These are phyloP conservation scores for Cystofilobasidium capitatum DNA, from an alignment of 768 basidiomycete genomes.

Conservation along the genomic window DNA sequence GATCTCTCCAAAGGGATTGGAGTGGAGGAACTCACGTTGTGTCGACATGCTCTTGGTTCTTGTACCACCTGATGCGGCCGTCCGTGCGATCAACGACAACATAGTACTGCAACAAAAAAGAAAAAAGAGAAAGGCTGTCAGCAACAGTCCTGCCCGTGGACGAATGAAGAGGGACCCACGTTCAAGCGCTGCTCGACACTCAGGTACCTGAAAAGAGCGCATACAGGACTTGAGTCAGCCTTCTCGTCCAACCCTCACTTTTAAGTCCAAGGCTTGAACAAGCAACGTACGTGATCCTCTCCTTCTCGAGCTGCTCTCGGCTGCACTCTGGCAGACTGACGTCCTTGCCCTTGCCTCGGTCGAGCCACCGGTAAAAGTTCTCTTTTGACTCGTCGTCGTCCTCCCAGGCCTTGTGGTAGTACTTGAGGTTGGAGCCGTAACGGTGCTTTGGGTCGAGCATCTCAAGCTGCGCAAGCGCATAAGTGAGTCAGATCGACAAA, in stretches of 20 bases:
- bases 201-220: constrained; percentile 45
- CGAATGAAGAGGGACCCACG: not conserved
- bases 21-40: too few relatives aligned
- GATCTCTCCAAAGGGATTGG: too few relatives aligned
- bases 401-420: constrained; percentile 54
- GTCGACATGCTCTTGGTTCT: constrained; percentile 40
- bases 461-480: constrained; percentile 28
- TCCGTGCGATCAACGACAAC: constrained; percentile 51
- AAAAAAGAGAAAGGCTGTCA: not conserved
- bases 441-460: constrained; percentile 37
- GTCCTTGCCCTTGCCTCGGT: constrained; percentile 52
- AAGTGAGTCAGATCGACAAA: not conserved
- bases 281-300: constrained; percentile 41
- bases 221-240: constrained; percentile 13
- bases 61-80: constrained; percentile 29
- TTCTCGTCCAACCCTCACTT: not conserved
- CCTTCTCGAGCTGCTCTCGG: constrained; percentile 53
- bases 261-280: not conserved
- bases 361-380: constrained; percentile 60
- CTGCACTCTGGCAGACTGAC: constrained; percentile 53
- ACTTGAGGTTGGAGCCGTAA: constrained; percentile 23
- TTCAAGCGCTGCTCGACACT: constrained; percentile 56
- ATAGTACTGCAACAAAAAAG: constrained; percentile 42
- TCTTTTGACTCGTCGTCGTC: constrained; percentile 50
- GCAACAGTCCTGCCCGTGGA: not conserved